phyloP scores from a whole-genome alignment of 768 basidiomycete species.

The Kwoniella shandongensis region DNA sequence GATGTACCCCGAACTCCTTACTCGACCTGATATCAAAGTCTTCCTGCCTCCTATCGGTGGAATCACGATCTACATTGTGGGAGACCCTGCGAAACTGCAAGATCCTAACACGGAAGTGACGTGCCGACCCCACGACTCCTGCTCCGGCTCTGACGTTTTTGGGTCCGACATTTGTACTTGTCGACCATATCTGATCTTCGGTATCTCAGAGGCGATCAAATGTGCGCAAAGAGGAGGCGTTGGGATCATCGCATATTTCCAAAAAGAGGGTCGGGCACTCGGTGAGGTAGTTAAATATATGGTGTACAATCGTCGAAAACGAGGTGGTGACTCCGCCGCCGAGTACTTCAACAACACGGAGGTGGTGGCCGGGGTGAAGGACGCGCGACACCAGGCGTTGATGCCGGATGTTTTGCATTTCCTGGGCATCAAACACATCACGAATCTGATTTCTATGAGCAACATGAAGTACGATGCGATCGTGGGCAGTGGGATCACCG shows the following conservation, averaged over 20 bases:
- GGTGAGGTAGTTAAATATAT: constrained; percentile 89
- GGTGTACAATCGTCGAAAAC: constrained; percentile 94
- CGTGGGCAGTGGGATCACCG: constrained; percentile 80
- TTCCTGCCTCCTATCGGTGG: constrained; percentile 94
- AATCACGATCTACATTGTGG: constrained; percentile 88
- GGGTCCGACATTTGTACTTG: constrained; percentile 62
- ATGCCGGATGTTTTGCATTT: constrained; percentile 98
- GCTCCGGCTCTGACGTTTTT: constrained; percentile 94
- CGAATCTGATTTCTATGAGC: constrained; percentile 68
- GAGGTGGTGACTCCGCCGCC: constrained; percentile 87
- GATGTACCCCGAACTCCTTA: constrained; percentile 78
- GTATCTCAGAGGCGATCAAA: constrained; percentile 89
- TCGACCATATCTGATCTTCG: constrained; percentile 82
- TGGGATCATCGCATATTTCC: constrained; percentile 89
- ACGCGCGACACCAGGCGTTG: constrained; percentile 53
- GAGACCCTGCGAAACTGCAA: constrained; percentile 67
- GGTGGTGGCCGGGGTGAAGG: constrained; percentile 79
- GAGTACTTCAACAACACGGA: constrained; percentile 94
- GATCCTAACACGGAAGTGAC: constrained; percentile 51
- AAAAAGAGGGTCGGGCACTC: constrained; percentile 48
- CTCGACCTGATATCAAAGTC: constrained; percentile 89
- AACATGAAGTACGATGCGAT: constrained; percentile 91
- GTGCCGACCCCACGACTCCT: constrained; percentile 73
- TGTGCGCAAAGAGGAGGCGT: constrained; percentile 81
- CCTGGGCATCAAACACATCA: constrained; percentile 86